Evolutionary conservation across 495 filamentous ascomycete genomes (phyloP), one percentile per base, ranked within the genome.

Genomic region (Podospora fimiseda): DNA sequence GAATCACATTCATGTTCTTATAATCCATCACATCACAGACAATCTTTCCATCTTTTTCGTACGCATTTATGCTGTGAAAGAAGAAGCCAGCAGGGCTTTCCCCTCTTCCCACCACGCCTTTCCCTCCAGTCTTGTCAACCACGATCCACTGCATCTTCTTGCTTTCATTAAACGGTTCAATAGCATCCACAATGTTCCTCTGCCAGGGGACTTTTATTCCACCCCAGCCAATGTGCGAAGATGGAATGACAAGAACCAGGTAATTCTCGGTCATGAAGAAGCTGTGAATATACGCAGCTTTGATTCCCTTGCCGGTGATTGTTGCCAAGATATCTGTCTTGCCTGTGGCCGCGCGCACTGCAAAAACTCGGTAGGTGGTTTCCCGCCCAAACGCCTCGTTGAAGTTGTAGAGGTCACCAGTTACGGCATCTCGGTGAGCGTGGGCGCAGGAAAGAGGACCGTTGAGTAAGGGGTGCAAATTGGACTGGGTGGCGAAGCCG

Each of bases 21-120:
- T 84, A 83, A 15, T 69, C 65, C 20, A 79, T 62, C 1, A 83
- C 54, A 42, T 88, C 86, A 48, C 77, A 77, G 18, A 83, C 65
- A 15, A 56, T 41, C 23, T 24, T 23, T 9, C 59, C 53, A 0
- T 45, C 51, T 50, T 87, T 80, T 55, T 89, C 82, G 67, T 81
- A 90, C 0, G 86, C 78, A 58, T 91, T 91, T 59, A 88, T 71
- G 4, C 82, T 78, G 68, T 92, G 86, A 67, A 91, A 91, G 65
- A 76, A 80, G 71, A 89, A 92, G 50, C 84, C 83, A 0, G 83
- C 74, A 0, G 72, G 70, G 20, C 72, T 80, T 23, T 84, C 76
- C 60, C 79, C 85, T 15, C 66, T 74, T 4, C 73, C 80, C 1
- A 87, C 73, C 0, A 88, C 67, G 3, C 84, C 83, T n/a, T 68